Conservation (phyloP, 768 basidiomycete species). For the Collybiopsis confluens region DNA sequence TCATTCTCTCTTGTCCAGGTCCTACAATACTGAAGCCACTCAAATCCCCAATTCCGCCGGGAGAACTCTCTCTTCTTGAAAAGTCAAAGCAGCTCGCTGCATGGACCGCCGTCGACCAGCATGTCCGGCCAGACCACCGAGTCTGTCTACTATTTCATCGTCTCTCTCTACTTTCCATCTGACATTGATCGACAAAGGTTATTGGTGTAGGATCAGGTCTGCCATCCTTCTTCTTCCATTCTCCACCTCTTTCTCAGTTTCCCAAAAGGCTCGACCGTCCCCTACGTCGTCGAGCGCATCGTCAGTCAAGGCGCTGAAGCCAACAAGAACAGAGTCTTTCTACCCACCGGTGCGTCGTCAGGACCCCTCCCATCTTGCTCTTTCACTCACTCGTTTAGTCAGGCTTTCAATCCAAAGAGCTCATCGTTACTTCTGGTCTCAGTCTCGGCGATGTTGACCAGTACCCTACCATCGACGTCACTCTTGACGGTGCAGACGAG, state of each 20-base stretch:
- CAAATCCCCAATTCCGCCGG: conserved; percentile 8
- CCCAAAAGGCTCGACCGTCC: conserved; percentile 80
- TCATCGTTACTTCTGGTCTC: conserved; percentile 79
- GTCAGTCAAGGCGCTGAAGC: conserved; percentile 71
- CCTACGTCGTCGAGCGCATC: conserved; percentile 95
- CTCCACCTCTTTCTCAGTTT: conserved; percentile 4
- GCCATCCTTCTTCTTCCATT: conserved; percentile 9
- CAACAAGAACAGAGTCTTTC: conserved; percentile 82
- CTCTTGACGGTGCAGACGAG: conserved; percentile 97
- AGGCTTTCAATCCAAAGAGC: conserved; percentile 95
- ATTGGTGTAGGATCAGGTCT: conserved; percentile 86
- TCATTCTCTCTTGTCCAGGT: background rate
- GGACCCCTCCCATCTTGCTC: background rate
- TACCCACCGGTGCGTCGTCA: conserved; percentile 68
- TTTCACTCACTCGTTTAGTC: conserved; percentile 1
- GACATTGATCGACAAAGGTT: conserved; percentile 39
- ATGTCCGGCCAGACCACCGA: conserved; percentile 79
- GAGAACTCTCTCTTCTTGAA: conserved; percentile 44
- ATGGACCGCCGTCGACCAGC: conserved; percentile 88
- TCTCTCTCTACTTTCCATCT: conserved; percentile 2
- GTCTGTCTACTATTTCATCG: conserved; percentile 35
- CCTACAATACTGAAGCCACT: conserved; percentile 6
- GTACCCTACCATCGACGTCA: conserved; percentile 89
- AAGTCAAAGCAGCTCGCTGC: conserved; percentile 88
- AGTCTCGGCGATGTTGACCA: conserved; percentile 86